Conservation (phyloP, 2,329 filamentous ascomycete genomes). For the Colletotrichum sublineola region DNA sequence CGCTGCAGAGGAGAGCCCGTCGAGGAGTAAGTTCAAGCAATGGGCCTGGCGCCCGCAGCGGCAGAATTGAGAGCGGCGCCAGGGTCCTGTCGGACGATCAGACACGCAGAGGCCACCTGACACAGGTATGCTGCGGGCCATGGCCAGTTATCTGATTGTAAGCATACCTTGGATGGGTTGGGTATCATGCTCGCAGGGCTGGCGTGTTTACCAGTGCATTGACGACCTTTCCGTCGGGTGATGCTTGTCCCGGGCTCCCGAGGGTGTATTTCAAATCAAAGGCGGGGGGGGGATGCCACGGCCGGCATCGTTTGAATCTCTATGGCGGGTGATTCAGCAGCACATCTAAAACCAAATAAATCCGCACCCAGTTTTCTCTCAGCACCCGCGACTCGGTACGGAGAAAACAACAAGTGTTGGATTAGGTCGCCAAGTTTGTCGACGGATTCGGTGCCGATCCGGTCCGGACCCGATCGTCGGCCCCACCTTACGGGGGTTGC, state of each 20-base stretch:
- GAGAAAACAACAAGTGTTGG: background rate
- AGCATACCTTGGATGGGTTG: background rate
- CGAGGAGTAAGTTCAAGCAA: no score
- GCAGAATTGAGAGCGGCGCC: background rate
- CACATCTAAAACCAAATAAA: background rate
- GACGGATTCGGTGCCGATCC: background rate
- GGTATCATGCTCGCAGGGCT: background rate
- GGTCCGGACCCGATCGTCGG: background rate
- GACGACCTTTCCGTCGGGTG: background rate
- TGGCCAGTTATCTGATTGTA: background rate
- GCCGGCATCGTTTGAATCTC: no score
- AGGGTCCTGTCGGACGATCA: background rate
- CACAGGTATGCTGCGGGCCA: background rate
- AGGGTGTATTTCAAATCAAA: fast-evolving
- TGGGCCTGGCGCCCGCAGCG: no score
- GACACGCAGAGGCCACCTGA: background rate
- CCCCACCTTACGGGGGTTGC: background rate
- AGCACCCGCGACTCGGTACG: background rate
- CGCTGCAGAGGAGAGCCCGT: background rate
- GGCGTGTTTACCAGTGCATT: background rate
- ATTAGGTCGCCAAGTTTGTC: background rate
- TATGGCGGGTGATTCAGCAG: background rate
- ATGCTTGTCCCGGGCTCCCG: background rate
- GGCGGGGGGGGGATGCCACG: background rate
- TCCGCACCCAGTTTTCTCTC: no score